Conservation (phyloP, 2,329 filamentous ascomycete genomes). For the Falciphora oryzae region DNA sequence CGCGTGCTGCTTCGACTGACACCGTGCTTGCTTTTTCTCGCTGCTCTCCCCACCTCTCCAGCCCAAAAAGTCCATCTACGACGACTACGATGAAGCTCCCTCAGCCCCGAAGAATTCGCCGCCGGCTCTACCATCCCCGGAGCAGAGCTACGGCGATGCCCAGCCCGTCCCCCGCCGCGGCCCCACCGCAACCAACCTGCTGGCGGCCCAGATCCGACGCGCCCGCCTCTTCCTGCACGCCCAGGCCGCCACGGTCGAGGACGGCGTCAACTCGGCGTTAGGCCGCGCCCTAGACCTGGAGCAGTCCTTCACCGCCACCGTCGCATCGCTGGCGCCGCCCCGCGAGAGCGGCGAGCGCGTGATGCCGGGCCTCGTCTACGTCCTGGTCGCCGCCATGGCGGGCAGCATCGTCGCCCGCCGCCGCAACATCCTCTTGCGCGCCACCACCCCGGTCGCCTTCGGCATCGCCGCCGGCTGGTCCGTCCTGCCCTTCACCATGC, state of each 20-base stretch:
- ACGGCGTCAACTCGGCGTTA: constrained; percentile 76
- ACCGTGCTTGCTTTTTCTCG: not conserved
- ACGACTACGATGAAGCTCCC: constrained; percentile 48
- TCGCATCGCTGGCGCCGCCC: constrained; percentile 82
- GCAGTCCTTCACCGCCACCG: constrained; percentile 80
- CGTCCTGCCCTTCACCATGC: constrained; percentile 82
- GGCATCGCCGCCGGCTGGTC: constrained; percentile 79
- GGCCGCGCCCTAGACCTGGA: constrained; percentile 79
- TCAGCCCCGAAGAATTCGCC: constrained; percentile 16
- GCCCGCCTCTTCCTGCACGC: constrained; percentile 76
- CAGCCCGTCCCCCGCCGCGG: constrained; percentile 23
- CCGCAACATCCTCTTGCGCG: constrained; percentile 76
- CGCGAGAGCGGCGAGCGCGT: constrained; percentile 82
- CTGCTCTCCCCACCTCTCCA: constrained; percentile 18
- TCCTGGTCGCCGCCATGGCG: constrained; percentile 90
- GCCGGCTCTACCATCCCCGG: constrained; percentile 23
- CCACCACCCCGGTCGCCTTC: constrained; percentile 68
- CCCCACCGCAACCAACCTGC: constrained; percentile 82
- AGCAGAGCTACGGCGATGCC: constrained; percentile 22
- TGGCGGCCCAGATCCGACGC: constrained; percentile 75
- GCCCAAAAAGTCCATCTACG: constrained; percentile 73
- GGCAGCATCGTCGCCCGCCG: constrained; percentile 87
- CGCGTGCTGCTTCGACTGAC: not conserved
- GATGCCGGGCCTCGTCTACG: constrained; percentile 85
- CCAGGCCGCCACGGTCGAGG: constrained; percentile 69